Conservation (phyloP, 345 rosid species). For the Brassica rapa region DNA sequence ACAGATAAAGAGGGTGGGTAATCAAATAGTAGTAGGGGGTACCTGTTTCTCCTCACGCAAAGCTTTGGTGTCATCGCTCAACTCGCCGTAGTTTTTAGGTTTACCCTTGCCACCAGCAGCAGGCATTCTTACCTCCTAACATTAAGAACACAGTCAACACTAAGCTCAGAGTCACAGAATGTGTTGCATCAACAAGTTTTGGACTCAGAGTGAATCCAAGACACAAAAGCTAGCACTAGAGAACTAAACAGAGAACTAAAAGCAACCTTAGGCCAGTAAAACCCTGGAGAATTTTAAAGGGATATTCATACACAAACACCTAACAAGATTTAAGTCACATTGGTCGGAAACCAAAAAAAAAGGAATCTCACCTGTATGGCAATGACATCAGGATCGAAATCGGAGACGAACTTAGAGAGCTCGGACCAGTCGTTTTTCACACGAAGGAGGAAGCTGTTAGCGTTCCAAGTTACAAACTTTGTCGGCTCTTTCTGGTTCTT, state of each 20-base stretch:
- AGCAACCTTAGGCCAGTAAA: neutral
- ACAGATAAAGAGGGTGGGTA: neutral
- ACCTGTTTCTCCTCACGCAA: constrained; percentile 93
- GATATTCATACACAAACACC: neutral
- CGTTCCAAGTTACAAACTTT: constrained; percentile 92
- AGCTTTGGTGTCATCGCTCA: constrained; percentile 85
- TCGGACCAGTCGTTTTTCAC: constrained; percentile 88
- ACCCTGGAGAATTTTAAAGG: neutral
- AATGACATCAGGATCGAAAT: constrained; percentile 81
- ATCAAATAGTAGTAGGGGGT: neutral
- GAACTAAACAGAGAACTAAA: constrained; percentile 2
- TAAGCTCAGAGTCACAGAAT: neutral
- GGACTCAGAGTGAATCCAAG: neutral
- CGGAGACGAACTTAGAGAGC: constrained; percentile 64
- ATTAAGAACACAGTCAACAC: constrained; percentile 24
- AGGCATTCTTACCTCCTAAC: constrained; percentile 97
- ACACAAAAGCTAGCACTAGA: neutral
- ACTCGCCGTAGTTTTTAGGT: constrained; percentile 65
- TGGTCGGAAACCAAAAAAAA: neutral
- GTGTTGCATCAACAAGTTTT: neutral
- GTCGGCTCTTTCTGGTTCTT: constrained; percentile 56
- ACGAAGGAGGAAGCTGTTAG: constrained; percentile 91
- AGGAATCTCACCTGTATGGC: constrained; percentile 63
- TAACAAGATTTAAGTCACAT: constrained; percentile 23
- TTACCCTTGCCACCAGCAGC: constrained; percentile 91